These are phyloP conservation scores for Hondaea fermentalgiana DNA, from an alignment of 108 stramenopile species.

Conservation along the genomic window DNA sequence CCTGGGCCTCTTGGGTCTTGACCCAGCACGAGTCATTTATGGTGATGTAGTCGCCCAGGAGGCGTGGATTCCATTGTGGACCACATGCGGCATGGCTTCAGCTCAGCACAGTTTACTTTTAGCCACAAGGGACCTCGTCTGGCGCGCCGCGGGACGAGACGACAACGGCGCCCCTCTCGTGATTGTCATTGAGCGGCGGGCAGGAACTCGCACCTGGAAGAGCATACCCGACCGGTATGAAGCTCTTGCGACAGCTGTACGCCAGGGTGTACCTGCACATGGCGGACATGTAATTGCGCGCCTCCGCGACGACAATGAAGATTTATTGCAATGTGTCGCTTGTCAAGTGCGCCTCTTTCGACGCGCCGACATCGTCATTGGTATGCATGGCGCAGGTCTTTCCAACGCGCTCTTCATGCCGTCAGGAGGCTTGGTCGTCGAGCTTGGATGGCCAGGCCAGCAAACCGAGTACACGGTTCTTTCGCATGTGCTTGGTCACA, in stretches of 20 bases:
- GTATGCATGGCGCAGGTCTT: conserved; percentile 21
- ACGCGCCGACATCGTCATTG: conserved; percentile 23
- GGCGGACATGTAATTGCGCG: not conserved
- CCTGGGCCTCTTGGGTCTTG: not conserved
- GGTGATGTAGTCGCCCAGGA: not conserved
- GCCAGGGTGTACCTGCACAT: not conserved
- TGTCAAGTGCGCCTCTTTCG: conserved; percentile 22
- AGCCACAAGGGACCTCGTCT: not conserved
- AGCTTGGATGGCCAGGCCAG: not conserved
- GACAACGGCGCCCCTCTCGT: not conserved
- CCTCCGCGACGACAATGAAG: not conserved
- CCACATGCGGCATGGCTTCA: not conserved
- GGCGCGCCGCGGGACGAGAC: not conserved
- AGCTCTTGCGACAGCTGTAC: not conserved
- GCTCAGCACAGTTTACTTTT: not conserved
- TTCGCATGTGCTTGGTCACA: not conserved
- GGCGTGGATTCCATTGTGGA: not conserved
- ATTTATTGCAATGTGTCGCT: not conserved
- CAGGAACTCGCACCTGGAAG: not conserved
- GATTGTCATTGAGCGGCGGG: not conserved
- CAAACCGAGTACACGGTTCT: not conserved
- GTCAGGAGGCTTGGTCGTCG: conserved; percentile 21
- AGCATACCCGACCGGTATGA: not conserved
- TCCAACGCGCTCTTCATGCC: conserved; percentile 29
- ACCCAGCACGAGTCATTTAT: not conserved